Base-by-base conservation (phyloP, 306 rosid genomes). In the Vicia villosa region DNA sequence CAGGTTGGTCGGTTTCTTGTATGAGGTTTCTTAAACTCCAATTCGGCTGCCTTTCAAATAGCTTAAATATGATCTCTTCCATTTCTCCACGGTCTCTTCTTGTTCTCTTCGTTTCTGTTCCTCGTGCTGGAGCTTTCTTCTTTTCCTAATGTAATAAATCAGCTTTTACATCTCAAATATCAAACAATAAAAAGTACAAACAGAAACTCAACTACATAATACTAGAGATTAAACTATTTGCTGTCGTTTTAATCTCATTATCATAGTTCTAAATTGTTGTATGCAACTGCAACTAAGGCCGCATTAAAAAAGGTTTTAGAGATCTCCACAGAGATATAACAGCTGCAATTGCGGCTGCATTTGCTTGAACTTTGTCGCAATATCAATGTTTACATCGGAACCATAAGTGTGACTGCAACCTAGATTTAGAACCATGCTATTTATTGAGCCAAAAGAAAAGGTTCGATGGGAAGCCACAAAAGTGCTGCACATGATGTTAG, bases 1-100 rank as follows among this genome's bases (percentile, higher is more conserved):
- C 98, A 61, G 98, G 98, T 79, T 90, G 98, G 80, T 92, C 89
- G 0, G 96, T 92, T 82, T 88, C 91, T 78, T 88, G 88, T 73
- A 90, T 79, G 80, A 92, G 88, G 46, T 84, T 86, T 79, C 83
- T 88, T 70, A 86, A 76, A 30, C 96, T 90, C 93, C 96, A 88
- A 68, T 86, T 85, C 41, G 96, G 57, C 56, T 90, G 88, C 62
- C 84, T 75, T 70, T 92, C 98, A 78, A 92, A 90, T 55, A 90
- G 88, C 83, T 85, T 92, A 67, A 92, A 88, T 79, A 92, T 79
- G 37, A 90, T 85, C 62, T 83, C 87, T 81, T 92, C 98, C 96
- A 92, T 81, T 79, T 92, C 95, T 26, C 89, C 83, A 5, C 89
- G 95, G 59, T 88, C 91, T 82, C 86, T 86, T 83, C 98, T 92